phyloP scores from a whole-genome alignment of 768 basidiomycete species.

The Termitomyces eurrhizus region DNA sequence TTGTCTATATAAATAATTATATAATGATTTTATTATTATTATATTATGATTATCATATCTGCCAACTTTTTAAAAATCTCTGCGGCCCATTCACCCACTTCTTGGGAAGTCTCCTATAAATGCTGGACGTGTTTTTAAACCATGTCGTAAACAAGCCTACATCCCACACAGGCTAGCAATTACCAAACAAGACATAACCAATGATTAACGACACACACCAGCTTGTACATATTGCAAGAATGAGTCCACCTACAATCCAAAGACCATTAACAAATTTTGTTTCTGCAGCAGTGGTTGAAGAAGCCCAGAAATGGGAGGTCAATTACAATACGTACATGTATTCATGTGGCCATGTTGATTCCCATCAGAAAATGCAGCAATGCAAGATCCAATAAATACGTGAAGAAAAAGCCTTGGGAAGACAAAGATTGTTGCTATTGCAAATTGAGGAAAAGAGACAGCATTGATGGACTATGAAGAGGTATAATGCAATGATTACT shows the following conservation, averaged over 20 bases:
- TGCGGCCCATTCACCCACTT: conserved; percentile 50
- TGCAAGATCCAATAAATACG: conserved; percentile 74
- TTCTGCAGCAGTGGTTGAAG: conserved; percentile 28
- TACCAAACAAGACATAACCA: not conserved
- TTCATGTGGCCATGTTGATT: conserved; percentile 75
- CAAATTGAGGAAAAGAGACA: conserved; percentile 73
- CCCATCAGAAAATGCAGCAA: conserved; percentile 74
- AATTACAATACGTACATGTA: conserved; percentile 42
- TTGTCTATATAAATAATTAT: too few relatives aligned
- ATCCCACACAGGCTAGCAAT: not conserved
- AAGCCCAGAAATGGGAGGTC: not conserved
- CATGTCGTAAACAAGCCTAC: conserved; percentile 62
- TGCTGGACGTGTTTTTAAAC: conserved; percentile 59
- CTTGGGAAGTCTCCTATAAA: conserved; percentile 43
- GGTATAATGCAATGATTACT: not conserved
- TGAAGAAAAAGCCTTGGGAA: conserved; percentile 71
- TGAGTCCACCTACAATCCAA: conserved; percentile 56
- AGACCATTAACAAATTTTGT: conserved; percentile 63
- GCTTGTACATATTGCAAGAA: conserved; percentile 40
- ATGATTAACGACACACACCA: not conserved
- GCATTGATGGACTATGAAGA: conserved; percentile 60
- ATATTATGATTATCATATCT: too few relatives aligned
- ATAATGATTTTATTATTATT: too few relatives aligned
- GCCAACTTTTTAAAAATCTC: too few relatives aligned
- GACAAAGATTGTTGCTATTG: conserved; percentile 64